Percentiles rank a stretch among this genome's conserved stretches.
Evolutionary conservation across 2,329 filamentous ascomycete species (phyloP).

Genomic region (Aspergillus nomiae): DNA sequence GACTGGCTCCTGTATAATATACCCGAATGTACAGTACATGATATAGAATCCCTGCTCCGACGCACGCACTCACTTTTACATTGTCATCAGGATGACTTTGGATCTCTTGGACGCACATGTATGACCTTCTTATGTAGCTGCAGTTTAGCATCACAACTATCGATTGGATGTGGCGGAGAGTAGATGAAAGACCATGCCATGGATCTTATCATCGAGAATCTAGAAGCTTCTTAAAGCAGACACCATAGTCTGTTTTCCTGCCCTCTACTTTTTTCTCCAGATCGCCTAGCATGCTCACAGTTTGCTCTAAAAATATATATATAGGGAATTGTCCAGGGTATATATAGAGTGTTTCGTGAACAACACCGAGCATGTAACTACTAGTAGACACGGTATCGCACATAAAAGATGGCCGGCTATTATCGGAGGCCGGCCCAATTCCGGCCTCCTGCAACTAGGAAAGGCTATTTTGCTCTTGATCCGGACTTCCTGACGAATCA

Average conservation of each 20-base stretch:
- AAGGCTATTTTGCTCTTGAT: conserved; percentile 24
- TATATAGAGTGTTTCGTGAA: not conserved
- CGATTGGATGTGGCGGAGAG: not conserved
- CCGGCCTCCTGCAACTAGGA: conserved; percentile 40
- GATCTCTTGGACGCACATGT: not conserved
- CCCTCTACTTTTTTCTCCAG: not conserved
- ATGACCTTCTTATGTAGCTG: not conserved
- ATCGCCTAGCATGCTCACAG: not conserved
- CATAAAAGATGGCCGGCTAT: conserved; percentile 30
- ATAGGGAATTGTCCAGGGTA: not conserved
- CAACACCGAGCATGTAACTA: not conserved
- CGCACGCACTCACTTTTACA: not conserved
- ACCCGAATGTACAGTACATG: conserved; percentile 22
- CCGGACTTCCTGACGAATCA: conserved; percentile 24
- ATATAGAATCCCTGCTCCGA: conserved; percentile 5
- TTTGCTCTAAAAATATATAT: not conserved
- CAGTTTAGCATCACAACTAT: not conserved
- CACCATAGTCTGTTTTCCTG: not conserved
- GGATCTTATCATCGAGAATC: not conserved
- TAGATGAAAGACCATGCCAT: not conserved
- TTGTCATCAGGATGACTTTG: not conserved
- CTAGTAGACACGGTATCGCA: not conserved
- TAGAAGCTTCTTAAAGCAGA: not conserved
- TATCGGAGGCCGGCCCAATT: conserved; percentile 45
- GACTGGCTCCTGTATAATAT: conserved; percentile 16